phyloP scores from a whole-genome alignment of 805 yeast genomes.

The Kodamaea kaohsiungensis region DNA sequence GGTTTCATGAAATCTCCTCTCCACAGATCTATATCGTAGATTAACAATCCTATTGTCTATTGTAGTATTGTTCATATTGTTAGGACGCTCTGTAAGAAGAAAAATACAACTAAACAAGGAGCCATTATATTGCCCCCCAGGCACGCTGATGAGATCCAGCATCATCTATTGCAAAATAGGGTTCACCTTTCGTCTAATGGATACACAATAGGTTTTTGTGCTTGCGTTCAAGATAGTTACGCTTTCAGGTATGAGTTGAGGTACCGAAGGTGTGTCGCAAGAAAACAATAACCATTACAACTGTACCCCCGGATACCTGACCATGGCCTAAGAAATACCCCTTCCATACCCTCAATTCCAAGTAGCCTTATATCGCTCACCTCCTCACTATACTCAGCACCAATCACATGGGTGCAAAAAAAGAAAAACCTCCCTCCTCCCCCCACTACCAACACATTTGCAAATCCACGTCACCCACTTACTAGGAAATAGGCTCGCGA shows the following conservation, averaged over 20 bases:
- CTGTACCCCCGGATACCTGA: background rate
- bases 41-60: conserved; percentile 1
- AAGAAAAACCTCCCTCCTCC: background rate
- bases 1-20: background rate
- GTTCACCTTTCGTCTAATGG: conserved; percentile 1
- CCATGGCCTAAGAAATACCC: background rate
- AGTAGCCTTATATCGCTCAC: no score
- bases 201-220: background rate
- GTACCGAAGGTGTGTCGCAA: background rate
- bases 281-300: background rate
- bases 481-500: background rate
- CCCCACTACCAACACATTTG: background rate
- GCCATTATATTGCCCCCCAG: background rate
- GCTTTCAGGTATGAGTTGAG: background rate
- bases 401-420: background rate
- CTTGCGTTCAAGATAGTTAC: background rate
- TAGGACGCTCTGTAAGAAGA: background rate
- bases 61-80: background rate
- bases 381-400: background rate
- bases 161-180: background rate
- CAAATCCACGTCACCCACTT: background rate
- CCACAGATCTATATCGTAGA: conserved; percentile 1
- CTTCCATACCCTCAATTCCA: background rate
- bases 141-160: conserved; percentile 1
- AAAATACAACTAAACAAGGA: conserved; percentile 2